Evolutionary conservation across 2,329 filamentous ascomycete genomes (phyloP), one percentile per base, ranked within the genome.

Genomic region (Xylaria sp.): DNA sequence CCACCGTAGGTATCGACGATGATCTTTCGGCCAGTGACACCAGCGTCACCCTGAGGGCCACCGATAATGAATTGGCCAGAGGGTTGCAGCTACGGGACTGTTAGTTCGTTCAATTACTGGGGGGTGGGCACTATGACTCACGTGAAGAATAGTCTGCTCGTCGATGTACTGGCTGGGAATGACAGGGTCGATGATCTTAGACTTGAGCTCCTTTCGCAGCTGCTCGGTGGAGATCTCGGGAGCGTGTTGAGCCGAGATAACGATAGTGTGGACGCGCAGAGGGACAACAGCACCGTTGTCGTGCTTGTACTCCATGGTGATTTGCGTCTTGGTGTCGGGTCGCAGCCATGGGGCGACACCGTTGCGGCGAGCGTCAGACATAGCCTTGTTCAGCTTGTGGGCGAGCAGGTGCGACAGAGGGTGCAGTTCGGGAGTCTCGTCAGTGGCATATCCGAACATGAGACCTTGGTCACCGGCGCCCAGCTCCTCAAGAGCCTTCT

Each of bases 371-470:
- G 95, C 94, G 77, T 91, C 88, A 74, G 90, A 92, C 94, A 99
- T 97, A 83, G 94, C 94, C 81, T 91, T 88, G 87, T 99, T 99
- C 78, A 99, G 93, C 89, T 94, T 94, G 90, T 99, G 96, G 80
- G 96, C 92, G 80, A 98, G 90, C 79, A 95, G 89, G 77, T 98
- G 89, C 79, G 95, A 98, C 80, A 99, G 88, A 76, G 96, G 96
- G 82, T 98, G 93, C 78, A 97, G 90, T 87, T 99, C 96, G 72
- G 95, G 94, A 78, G 96, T 98, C 90, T 99, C 96, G 80, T 99
- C 96, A 79, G 96, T 97, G 83, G 96, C 96, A 89, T 99, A 99
- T 79, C 96, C 96, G 85, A 99, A 99, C 96, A 99, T 99, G 89
- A 99, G 98, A 88, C 96, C 96, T 89, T 99, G 96, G 86, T 99